Conservation (phyloP, 345 rosid genomes). For the Rhodamnia rubescens region DNA sequence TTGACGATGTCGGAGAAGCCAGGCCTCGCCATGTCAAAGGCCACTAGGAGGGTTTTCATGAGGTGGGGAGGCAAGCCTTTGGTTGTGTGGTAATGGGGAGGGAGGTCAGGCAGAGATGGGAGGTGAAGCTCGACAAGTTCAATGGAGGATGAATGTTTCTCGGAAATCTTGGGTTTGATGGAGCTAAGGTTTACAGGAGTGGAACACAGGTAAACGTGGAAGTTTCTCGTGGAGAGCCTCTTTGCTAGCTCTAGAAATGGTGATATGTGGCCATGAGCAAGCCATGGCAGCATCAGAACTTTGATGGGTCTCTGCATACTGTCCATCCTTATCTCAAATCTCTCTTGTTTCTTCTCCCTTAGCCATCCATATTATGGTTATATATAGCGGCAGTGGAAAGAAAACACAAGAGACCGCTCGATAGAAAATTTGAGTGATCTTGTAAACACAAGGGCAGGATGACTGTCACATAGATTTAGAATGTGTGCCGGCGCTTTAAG, state of each 20-base stretch:
- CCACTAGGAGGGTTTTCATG: constrained; percentile 16
- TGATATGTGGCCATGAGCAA: constrained; percentile 26
- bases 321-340: too few species aligned
- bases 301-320: background rate
- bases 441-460: too few species aligned
- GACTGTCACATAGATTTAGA: too few species aligned
- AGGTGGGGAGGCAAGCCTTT: constrained; percentile 29
- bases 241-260: constrained; percentile 28
- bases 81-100: constrained; percentile 34
- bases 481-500: too few species aligned
- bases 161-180: constrained; percentile 1
- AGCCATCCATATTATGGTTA: background rate
- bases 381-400: too few species aligned
- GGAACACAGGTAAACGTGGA: constrained; percentile 16
- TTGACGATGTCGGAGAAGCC: constrained; percentile 6
- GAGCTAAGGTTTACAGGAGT: constrained; percentile 9
- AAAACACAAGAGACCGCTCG: too few species aligned
- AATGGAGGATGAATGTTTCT: background rate
- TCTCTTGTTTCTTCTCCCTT: background rate
- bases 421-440: too few species aligned
- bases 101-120: constrained; percentile 24
- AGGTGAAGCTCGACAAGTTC: constrained; percentile 23
- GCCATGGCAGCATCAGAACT: constrained; percentile 26
- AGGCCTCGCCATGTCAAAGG: constrained; percentile 14
- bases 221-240: constrained; percentile 10